Conservation (phyloP, 192 early-diverging fungal genomes). For the Spinellus fusiger region DNA sequence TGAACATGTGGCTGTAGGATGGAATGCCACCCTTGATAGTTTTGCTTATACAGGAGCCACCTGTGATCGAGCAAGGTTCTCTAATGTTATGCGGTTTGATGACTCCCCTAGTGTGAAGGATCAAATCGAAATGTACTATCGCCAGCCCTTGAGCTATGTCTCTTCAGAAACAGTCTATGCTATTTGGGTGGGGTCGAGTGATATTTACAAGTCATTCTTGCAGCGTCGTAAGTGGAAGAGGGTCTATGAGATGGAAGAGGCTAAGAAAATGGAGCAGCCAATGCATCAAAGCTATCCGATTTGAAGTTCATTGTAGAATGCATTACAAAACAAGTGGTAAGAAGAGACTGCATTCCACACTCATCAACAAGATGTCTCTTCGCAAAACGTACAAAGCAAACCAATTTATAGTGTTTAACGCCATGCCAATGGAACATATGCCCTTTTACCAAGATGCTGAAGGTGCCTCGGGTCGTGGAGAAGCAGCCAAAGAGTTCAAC, state of each 20-base stretch:
- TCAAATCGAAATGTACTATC: conserved; percentile 33
- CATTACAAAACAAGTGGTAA: conserved; percentile 25
- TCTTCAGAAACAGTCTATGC: conserved; percentile 28
- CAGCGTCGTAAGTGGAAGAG: background rate
- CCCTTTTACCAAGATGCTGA: conserved; percentile 5
- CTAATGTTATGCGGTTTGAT: background rate
- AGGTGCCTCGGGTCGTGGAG: conserved; percentile 1
- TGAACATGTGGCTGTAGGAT: conserved; percentile 27
- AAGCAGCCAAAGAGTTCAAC: conserved; percentile 7
- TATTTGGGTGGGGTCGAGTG: conserved; percentile 28
- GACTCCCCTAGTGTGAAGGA: conserved; percentile 20
- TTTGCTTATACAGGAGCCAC: conserved; percentile 32
- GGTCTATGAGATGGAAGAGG: too few relatives aligned
- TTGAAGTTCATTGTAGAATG: conserved; percentile 12
- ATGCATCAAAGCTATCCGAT: background rate
- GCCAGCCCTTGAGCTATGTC: conserved; percentile 16
- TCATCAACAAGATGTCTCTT: conserved; percentile 1
- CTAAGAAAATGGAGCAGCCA: too few relatives aligned
- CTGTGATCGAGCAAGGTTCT: conserved; percentile 11
- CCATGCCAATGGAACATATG: conserved; percentile 23
- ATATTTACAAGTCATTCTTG: conserved; percentile 11
- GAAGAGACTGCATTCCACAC: background rate
- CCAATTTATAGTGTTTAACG: conserved; percentile 21
- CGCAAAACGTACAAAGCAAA: conserved; percentile 19
- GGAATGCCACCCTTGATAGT: conserved; percentile 26